Evolutionary conservation across 2,329 filamentous ascomycete genomes (phyloP).

Genomic region (Magnaporthales sp.): DNA sequence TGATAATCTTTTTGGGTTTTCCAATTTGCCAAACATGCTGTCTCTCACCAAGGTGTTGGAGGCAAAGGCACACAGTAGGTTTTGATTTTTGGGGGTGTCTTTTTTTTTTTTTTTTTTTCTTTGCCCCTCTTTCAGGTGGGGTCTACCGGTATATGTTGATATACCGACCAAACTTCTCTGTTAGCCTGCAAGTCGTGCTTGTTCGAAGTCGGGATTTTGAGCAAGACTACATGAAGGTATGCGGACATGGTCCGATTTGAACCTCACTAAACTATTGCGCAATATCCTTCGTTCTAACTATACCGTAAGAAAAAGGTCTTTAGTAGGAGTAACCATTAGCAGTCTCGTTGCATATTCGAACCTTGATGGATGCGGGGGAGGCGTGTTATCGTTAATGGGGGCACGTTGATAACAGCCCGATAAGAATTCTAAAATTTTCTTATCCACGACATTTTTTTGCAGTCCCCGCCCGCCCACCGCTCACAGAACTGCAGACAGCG

Average conservation of each 20-base stretch:
- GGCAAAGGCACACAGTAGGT: not conserved
- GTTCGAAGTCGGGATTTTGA: too few species aligned
- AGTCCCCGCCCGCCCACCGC: not conserved
- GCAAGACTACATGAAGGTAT: too few species aligned
- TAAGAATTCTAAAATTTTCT: slow-evolving; percentile 4
- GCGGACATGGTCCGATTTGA: too few species aligned
- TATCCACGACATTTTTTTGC: slow-evolving; percentile 1
- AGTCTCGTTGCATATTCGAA: not conserved
- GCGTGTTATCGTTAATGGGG: not conserved
- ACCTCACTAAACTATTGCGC: too few species aligned
- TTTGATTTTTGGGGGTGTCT: too few species aligned
- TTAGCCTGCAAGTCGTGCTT: not conserved
- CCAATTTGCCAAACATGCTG: not conserved
- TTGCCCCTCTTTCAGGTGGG: not conserved
- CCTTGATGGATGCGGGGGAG: slow-evolving; percentile 1
- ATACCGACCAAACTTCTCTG: not conserved
- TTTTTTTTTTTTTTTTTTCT: not conserved
- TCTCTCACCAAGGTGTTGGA: not conserved
- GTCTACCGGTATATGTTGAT: not conserved
- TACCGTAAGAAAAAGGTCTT: not conserved
- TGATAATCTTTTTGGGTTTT: not conserved
- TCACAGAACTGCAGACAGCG: not conserved
- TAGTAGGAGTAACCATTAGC: not conserved
- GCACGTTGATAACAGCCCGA: not conserved
- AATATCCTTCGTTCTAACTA: not conserved